Percentiles rank a stretch among this genome's conserved stretches.
Conservation (phyloP, 2,329 filamentous ascomycete genomes). For the Zarea fungicola region DNA sequence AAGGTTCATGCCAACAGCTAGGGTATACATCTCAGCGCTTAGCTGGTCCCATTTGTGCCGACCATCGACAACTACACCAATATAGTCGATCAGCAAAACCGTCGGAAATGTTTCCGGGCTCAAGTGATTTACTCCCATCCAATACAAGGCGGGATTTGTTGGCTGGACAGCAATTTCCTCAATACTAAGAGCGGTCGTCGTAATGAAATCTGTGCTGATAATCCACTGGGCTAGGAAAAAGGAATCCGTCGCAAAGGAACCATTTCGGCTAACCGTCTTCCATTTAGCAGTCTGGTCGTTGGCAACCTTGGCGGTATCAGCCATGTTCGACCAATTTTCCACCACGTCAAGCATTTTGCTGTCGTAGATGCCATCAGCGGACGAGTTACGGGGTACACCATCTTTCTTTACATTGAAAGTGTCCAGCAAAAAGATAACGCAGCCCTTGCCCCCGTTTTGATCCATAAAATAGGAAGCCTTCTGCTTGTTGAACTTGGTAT, state of each 20-base stretch:
- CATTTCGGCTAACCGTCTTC: too few relatives aligned
- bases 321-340: too few relatives aligned
- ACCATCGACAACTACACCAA: neutral
- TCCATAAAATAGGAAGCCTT: neutral
- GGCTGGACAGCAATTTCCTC: neutral
- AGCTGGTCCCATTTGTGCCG: neutral
- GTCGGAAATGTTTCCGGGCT: neutral
- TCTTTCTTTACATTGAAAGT: constrained; percentile 18
- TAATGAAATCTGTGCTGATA: too few relatives aligned
- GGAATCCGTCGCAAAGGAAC: too few relatives aligned
- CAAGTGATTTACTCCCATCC: neutral
- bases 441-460: constrained; percentile 18
- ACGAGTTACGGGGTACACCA: constrained; percentile 20
- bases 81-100: neutral
- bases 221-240: too few relatives aligned
- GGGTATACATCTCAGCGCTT: neutral
- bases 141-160: neutral
- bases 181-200: too few relatives aligned
- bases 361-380: neutral
- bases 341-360: neutral
- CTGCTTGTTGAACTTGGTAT: neutral
- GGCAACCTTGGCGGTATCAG: neutral
- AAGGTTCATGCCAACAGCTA: neutral
- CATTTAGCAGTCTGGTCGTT: too few relatives aligned
- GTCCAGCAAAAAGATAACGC: constrained; percentile 27